Conservation (phyloP, 2,329 filamentous ascomycete species). For the Cladorrhinum sp. region DNA sequence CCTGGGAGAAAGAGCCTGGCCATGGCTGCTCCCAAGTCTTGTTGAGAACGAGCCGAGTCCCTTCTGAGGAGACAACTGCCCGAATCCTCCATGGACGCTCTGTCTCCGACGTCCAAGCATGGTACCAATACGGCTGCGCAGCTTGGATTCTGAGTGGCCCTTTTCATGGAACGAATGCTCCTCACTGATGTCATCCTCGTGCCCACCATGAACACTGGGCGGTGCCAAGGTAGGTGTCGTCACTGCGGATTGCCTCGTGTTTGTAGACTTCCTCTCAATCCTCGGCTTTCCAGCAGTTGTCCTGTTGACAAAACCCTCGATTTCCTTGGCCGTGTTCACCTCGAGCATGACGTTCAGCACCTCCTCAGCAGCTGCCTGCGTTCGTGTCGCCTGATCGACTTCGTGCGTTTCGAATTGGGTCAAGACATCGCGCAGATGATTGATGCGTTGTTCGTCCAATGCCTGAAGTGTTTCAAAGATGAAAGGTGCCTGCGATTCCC, state of each 20-base stretch:
- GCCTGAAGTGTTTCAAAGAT: constrained; percentile 92
- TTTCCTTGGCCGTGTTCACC: constrained; percentile 82
- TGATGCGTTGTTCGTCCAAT: constrained; percentile 82
- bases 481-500: constrained; percentile 92
- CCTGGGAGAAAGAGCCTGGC: constrained; percentile 54
- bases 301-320: constrained; percentile 63
- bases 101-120: constrained; percentile 65
- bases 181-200: constrained; percentile 40
- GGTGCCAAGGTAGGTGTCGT: constrained; percentile 32
- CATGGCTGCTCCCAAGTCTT: constrained; percentile 61
- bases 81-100: constrained; percentile 63
- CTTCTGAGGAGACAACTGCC: constrained; percentile 55
- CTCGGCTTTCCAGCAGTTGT: constrained; percentile 44
- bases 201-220: constrained; percentile 29
- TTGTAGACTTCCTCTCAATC: constrained; percentile 40
- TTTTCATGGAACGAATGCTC: constrained; percentile 46
- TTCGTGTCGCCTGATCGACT: constrained; percentile 78
- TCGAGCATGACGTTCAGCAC: constrained; percentile 81
- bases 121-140: constrained; percentile 65
- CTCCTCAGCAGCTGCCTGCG: constrained; percentile 69
- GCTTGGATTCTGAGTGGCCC: constrained; percentile 50
- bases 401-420: constrained; percentile 94
- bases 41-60: constrained; percentile 56
- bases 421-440: constrained; percentile 83
- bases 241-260: constrained; percentile 39